Conservation (phyloP, 306 rosid species). For the Mimosa bimucronata region DNA sequence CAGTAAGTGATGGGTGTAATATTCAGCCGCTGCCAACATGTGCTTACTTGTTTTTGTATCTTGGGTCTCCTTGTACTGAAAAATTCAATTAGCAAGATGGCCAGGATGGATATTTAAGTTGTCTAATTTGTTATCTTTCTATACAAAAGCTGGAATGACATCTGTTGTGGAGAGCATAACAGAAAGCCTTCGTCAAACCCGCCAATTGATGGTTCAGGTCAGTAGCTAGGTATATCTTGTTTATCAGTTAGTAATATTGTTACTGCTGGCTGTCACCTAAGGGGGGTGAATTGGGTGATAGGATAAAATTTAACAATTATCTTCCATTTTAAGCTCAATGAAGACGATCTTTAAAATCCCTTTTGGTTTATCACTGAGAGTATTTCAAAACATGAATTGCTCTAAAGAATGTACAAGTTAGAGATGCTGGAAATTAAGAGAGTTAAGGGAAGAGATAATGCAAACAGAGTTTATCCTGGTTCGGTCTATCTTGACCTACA, state of each 20-base stretch:
- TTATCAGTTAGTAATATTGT: slow-evolving; percentile 6
- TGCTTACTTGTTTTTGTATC: slow-evolving; percentile 13
- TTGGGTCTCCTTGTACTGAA: slow-evolving; percentile 3
- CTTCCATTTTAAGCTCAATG: too few relatives aligned
- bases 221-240: slow-evolving; percentile 16
- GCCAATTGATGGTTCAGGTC: slow-evolving; percentile 96
- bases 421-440: too few relatives aligned
- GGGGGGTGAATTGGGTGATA: too few relatives aligned
- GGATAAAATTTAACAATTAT: too few relatives aligned
- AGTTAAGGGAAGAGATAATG: too few relatives aligned
- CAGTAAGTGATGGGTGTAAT: slow-evolving; percentile 61
- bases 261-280: too few relatives aligned
- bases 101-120: slow-evolving; percentile 27
- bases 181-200: slow-evolving; percentile 87
- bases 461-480: too few relatives aligned
- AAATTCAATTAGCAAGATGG: slow-evolving; percentile 20
- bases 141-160: slow-evolving; percentile 94
- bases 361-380: too few relatives aligned
- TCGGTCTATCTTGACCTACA: too few relatives aligned
- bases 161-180: slow-evolving; percentile 96
- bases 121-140: slow-evolving; percentile 37
- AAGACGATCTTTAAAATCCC: too few relatives aligned
- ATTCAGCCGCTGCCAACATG: slow-evolving; percentile 11
- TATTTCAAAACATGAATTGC: too few relatives aligned
- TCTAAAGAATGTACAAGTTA: too few relatives aligned